Evolutionary conservation across 352 stramenopile species (phyloP).

Genomic region (Globisporangium uncinulatum): DNA sequence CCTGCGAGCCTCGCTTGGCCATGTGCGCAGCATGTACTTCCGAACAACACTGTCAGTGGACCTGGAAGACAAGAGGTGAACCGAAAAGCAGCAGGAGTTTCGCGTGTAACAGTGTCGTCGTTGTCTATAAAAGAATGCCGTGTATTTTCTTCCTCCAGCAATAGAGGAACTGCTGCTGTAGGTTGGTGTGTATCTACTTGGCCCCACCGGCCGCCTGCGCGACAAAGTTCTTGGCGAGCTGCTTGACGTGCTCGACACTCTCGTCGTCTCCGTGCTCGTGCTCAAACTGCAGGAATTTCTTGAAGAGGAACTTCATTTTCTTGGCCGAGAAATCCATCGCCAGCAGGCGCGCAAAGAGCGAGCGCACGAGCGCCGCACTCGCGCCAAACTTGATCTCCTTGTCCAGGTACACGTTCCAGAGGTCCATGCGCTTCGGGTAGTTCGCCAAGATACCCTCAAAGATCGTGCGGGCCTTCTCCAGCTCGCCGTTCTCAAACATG

Average conservation of each 20-base stretch:
- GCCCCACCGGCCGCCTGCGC: slow-evolving; percentile 39
- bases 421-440: slow-evolving; percentile 94
- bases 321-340: slow-evolving; percentile 94
- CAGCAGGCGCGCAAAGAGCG: slow-evolving; percentile 89
- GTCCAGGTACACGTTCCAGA: slow-evolving; percentile 97
- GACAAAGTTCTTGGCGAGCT: slow-evolving; percentile 93
- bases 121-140: too few species aligned
- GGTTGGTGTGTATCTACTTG: slow-evolving; percentile 5
- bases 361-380: slow-evolving; percentile 74
- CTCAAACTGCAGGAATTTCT: slow-evolving; percentile 95
- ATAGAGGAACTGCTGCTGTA: too few species aligned
- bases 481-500: slow-evolving; percentile 91
- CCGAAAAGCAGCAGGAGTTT: too few species aligned
- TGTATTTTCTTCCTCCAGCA: too few species aligned
- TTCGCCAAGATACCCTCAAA: slow-evolving; percentile 93
- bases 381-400: slow-evolving; percentile 94
- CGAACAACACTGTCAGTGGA: too few species aligned
- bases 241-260: slow-evolving; percentile 90
- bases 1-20: too few species aligned
- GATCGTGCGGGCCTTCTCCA: slow-evolving; percentile 94
- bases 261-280: slow-evolving; percentile 88
- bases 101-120: too few species aligned
- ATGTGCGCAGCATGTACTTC: too few species aligned
- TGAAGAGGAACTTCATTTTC: slow-evolving; percentile 98
- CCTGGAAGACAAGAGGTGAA: too few species aligned